Base-by-base conservation (phyloP, 345 rosid genomes). In the Hibiscus trionum region DNA sequence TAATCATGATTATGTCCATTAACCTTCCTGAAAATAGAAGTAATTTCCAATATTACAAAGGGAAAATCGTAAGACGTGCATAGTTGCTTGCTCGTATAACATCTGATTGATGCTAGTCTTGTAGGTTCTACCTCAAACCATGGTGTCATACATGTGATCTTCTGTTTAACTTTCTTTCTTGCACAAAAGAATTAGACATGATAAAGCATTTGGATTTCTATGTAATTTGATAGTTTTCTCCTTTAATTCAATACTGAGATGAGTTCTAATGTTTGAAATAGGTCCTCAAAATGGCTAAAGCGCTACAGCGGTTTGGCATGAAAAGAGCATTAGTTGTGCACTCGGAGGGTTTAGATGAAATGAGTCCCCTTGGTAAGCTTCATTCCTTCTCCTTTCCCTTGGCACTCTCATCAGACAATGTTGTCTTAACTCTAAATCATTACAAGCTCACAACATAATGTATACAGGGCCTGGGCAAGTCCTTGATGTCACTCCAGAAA, bases 301-400 rank as follows among this genome's bases (percentile, higher is more conserved):
- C 96, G 27, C 79, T 96, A 78, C 97, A 93, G 81, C 70, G 85
- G 42, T 89, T 93, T 86, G 99, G 99, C 73, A 80, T 87, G 97
- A 88, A 85, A 82, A 85, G 97, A 87, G 95, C 97, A 5, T 78
- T 96, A 37, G 97, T 96, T 75, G 98, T 91, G 72, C 99, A 93
- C 80, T 96, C 97, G 15, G 91, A 84, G 77, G 99, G 99, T 70
- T 79, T 96, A 64, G 99, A 93, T 75, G 99, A 96, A 84, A 96
- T 96, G 81, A 96, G 97, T 80, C 96, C 99, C 29, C 86, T 91
- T 0, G 96, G 99, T 89, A 80, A 76, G 83, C 66, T 73, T 64
- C 21, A 39, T 75, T 39, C 31, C 16, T 68, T 63, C 57, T 17
- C 39, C 35, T 66, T 53, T 63, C 42, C n/a, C 27, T 63, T 9